These are phyloP conservation scores for Tuber brumale DNA, from an alignment of 495 filamentous ascomycete species.

Conservation along the genomic window DNA sequence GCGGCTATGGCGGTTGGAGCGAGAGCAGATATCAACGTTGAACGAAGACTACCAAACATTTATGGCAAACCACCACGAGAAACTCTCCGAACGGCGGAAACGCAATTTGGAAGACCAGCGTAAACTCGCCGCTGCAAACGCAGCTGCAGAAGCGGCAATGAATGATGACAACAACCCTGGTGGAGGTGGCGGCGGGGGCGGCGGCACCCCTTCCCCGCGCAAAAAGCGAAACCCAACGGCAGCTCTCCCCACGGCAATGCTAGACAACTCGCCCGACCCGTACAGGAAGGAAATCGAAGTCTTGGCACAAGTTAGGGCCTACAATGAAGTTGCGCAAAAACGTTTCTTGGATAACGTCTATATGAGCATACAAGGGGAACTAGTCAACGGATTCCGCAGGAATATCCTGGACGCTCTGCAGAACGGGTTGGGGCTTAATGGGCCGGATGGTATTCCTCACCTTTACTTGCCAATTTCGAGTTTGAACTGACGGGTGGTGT, in stretches of 20 bases:
- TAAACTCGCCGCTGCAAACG: background rate
- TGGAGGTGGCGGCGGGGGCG: background rate
- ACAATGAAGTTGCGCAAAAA: conserved; percentile 36
- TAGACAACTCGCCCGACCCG: conserved; percentile 21
- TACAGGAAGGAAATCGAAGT: conserved; percentile 36
- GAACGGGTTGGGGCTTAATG: conserved; percentile 22
- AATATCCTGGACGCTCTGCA: conserved; percentile 14
- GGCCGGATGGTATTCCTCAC: conserved; percentile 24
- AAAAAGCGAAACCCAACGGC: conserved; percentile 10
- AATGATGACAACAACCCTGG: conserved; percentile 3
- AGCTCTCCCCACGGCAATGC: background rate
- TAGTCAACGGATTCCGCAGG: conserved; percentile 19
- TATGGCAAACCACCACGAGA: conserved; percentile 21
- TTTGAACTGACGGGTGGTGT: background rate
- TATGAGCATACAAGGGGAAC: conserved; percentile 33
- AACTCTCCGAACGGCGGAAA: conserved; percentile 15
- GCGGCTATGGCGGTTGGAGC: conserved; percentile 23
- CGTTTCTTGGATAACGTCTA: conserved; percentile 40
- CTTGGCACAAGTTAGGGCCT: conserved; percentile 31
- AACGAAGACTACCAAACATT: conserved; percentile 33
- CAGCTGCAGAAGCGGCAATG: background rate
- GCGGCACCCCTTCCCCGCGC: conserved; percentile 10
- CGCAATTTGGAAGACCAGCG: conserved; percentile 33
- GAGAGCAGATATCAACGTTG: conserved; percentile 32
- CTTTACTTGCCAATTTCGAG: background rate